Percentiles rank a stretch among this genome's conserved stretches.
These are phyloP conservation scores for Rhodotorula paludigena DNA, from an alignment of 768 basidiomycete genomes.

Conservation along the genomic window DNA sequence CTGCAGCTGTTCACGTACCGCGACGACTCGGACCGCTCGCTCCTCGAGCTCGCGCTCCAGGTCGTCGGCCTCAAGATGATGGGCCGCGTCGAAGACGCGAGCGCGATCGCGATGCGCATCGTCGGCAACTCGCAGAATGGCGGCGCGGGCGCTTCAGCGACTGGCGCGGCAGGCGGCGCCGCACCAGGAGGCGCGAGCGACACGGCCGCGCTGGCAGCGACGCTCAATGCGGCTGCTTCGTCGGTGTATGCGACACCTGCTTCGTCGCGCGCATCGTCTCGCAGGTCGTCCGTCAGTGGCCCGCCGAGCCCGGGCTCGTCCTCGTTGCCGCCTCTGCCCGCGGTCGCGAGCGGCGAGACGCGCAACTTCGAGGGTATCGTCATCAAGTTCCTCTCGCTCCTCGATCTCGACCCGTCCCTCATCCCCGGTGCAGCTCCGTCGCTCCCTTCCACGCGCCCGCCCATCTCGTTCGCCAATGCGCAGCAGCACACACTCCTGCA, in stretches of 20 bases:
- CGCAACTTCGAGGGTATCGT: slow-evolving; percentile 68
- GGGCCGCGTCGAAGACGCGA: slow-evolving; percentile 85
- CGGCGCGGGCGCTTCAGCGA: not conserved
- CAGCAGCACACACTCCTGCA: slow-evolving; percentile 85
- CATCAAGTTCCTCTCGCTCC: slow-evolving; percentile 70
- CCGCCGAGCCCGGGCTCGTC: not conserved
- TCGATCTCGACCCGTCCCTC: slow-evolving; percentile 59
- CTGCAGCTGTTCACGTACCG: slow-evolving; percentile 75
- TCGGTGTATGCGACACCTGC: slow-evolving; percentile 25
- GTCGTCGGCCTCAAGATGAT: slow-evolving; percentile 97
- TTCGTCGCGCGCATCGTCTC: slow-evolving; percentile 20
- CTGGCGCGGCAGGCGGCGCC: not conserved
- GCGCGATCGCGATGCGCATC: slow-evolving; percentile 87
- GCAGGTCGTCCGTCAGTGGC: slow-evolving; percentile 19
- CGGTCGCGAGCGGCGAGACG: slow-evolving; percentile 19
- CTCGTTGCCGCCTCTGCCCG: not conserved
- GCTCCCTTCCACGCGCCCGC: slow-evolving; percentile 49
- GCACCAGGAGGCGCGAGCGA: slow-evolving; percentile 2
- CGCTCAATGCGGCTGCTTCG: slow-evolving; percentile 18
- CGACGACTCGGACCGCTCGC: slow-evolving; percentile 78
- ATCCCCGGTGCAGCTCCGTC: slow-evolving; percentile 50
- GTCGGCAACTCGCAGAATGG: slow-evolving; percentile 54
- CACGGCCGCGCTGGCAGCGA: slow-evolving; percentile 29
- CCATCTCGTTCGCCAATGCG: slow-evolving; percentile 64
- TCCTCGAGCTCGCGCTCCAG: slow-evolving; percentile 95